Conservation (phyloP, 1,284 basidiomycete genomes). For the Wallemia mellicola region DNA sequence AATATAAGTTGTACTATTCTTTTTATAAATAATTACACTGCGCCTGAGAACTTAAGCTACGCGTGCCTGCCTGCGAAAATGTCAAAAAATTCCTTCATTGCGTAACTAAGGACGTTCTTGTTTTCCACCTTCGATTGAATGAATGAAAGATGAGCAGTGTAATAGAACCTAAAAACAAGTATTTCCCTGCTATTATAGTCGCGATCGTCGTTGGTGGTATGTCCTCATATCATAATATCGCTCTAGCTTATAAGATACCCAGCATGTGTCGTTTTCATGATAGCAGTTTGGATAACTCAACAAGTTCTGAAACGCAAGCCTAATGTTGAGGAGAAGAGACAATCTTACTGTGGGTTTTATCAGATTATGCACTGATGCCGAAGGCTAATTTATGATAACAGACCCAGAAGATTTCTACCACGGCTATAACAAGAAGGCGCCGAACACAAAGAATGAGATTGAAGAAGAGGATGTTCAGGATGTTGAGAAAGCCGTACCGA, state of each 20-base stretch:
- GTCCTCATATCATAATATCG: no score
- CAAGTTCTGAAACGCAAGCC: neutral
- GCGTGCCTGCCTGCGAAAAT: neutral
- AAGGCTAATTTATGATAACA: neutral
- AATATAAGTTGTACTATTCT: no score
- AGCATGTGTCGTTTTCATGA: no score
- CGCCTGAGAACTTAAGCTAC: neutral
- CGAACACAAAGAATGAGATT: neutral
- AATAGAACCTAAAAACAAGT: neutral
- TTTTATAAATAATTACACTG: no score
- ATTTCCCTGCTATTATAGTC: neutral
- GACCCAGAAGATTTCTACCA: neutral
- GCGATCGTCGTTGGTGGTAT: neutral
- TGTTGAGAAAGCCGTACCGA: neutral
- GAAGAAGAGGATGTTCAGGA: neutral
- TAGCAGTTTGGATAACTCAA: neutral
- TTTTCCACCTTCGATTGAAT: no score
- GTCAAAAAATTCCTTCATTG: neutral
- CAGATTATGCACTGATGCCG: neutral
- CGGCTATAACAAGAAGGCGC: neutral
- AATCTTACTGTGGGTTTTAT: neutral
- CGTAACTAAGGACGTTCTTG: no score
- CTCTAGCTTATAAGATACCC: no score
- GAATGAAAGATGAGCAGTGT: neutral
- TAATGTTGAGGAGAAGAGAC: neutral